Conservation (phyloP, 1,284 basidiomycete species). For the Stereum hirsutum region DNA sequence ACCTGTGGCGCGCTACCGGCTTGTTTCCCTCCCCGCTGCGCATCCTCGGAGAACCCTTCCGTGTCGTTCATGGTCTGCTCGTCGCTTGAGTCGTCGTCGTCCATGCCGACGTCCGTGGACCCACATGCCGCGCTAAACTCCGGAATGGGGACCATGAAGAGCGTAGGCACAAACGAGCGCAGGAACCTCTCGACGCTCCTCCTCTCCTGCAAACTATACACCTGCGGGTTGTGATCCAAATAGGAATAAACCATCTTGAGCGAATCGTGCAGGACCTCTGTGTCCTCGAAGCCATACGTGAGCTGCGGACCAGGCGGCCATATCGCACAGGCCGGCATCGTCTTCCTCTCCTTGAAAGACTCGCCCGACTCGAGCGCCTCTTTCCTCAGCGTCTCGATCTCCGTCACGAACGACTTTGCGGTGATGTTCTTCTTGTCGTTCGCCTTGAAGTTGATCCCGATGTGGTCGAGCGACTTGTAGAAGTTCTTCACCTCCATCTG, state of each 20-base stretch:
- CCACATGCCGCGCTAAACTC: constrained; percentile 75
- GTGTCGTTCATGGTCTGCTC: constrained; percentile 22
- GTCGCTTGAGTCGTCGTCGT: constrained; percentile 35
- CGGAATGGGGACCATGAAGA: constrained; percentile 70
- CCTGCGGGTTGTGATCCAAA: constrained; percentile 76
- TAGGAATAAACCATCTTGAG: constrained; percentile 88
- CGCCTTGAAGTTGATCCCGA: constrained; percentile 90
- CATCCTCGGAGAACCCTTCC: constrained; percentile 28
- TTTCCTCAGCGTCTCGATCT: constrained; percentile 77
- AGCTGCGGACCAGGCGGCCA: constrained; percentile 64
- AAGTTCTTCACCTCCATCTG: constrained; percentile 97
- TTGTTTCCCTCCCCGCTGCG: neutral
- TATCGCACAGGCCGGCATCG: constrained; percentile 10
- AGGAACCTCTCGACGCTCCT: constrained; percentile 82
- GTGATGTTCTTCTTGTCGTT: constrained; percentile 97
- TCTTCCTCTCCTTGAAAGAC: constrained; percentile 13
- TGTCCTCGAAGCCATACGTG: constrained; percentile 74
- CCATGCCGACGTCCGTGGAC: constrained; percentile 35
- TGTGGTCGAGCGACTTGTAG: constrained; percentile 95
- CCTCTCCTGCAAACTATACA: constrained; percentile 73
- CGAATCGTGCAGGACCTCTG: constrained; percentile 77
- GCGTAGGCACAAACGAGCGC: constrained; percentile 74
- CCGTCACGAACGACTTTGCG: constrained; percentile 80
- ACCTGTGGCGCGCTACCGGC: too few relatives aligned
- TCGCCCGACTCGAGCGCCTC: constrained; percentile 40